Evolutionary conservation across 305 asterid genomes (phyloP), one percentile per base, ranked within the genome.

Genomic region (Rubia balearica): DNA sequence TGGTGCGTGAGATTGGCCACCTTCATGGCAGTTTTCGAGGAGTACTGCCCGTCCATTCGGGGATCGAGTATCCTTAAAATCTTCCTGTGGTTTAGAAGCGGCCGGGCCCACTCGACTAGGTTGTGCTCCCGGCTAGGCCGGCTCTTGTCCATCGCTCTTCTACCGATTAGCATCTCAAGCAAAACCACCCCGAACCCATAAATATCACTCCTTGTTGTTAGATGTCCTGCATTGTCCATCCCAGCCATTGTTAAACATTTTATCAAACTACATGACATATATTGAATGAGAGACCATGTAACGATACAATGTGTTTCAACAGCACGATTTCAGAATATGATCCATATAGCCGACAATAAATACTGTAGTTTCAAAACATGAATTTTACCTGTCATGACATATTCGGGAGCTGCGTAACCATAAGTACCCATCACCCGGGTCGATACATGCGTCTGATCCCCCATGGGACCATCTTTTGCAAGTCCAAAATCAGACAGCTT

Each of bases 341-440:
- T 38, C 13, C 12, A 6, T n/a, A 33, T 38, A 33, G n/a, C n/a
- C 8, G 10, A 16, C 16, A 17, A n/a, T 17, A n/a, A 3, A 5
- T 22, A 33, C 53, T 69, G 3, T 53, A 33, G 22, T 51, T 51
- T 51, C 7, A 51, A 36, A 8, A 27, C 19, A 71, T 38, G 22
- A 38, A 53, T 77, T 93, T 85, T 79, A 93, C 98, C 97, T 1
- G 97, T 93, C 97, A 90, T 89, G 78, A 93, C 91, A 80, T 93
- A 93, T 80, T 93, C 98, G 0, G 98, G 98, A 71, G 98, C 97
- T 69, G 97, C 96, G 81, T 93, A 93, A 65, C 98, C 97, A 27
- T 88, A 91, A 46, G 98, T 93, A 68, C 98, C 98, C 97, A 91
- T 88, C 42, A 93, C 96, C 19, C 96, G 86, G 72, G 98, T 93